A percentile compares a stretch with the other conserved stretches of the same genome.
Conservation (phyloP, 2,329 filamentous ascomycete genomes). For the Fusarium proliferatum region DNA sequence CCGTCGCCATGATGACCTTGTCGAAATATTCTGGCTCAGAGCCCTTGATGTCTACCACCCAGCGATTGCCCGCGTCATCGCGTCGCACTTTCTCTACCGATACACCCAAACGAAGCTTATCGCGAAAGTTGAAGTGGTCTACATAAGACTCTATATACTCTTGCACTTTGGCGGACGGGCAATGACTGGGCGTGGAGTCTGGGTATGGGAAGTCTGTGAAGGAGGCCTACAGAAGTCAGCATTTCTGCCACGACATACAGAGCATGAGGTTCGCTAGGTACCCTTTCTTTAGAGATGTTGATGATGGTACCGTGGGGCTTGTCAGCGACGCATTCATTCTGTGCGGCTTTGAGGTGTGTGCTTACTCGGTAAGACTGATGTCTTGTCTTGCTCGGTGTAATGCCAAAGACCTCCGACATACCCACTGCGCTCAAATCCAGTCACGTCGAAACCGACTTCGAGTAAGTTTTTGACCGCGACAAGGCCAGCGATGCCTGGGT, state of each 20-base stretch:
- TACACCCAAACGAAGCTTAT: slow-evolving; percentile 43
- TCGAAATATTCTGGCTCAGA: slow-evolving; percentile 46
- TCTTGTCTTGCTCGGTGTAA: slow-evolving; percentile 53
- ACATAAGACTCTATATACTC: slow-evolving; percentile 50
- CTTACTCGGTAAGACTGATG: slow-evolving; percentile 51
- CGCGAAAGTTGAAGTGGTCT: slow-evolving; percentile 47
- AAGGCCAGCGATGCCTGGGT: slow-evolving; percentile 50
- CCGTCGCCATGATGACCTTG: slow-evolving; percentile 52
- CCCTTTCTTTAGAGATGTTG: slow-evolving; percentile 49
- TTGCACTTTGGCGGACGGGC: slow-evolving; percentile 42
- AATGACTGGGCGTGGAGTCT: slow-evolving; percentile 41
- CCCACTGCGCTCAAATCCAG: slow-evolving; percentile 55
- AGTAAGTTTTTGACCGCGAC: slow-evolving; percentile 54
- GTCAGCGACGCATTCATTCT: background rate
- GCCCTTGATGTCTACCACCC: slow-evolving; percentile 46
- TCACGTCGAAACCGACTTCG: slow-evolving; percentile 57
- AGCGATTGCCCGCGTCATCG: slow-evolving; percentile 35
- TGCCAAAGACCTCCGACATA: slow-evolving; percentile 58
- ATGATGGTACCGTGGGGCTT: slow-evolving; percentile 41
- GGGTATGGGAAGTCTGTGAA: slow-evolving; percentile 52
- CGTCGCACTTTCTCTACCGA: slow-evolving; percentile 33
- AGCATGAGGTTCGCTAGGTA: background rate
- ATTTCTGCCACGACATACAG: fast-evolving
- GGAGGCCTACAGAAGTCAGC: slow-evolving; percentile 41
- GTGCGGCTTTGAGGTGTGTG: background rate